Evolutionary conservation across 352 stramenopile genomes (phyloP).

Genomic region (Globisporangium barbulae): DNA sequence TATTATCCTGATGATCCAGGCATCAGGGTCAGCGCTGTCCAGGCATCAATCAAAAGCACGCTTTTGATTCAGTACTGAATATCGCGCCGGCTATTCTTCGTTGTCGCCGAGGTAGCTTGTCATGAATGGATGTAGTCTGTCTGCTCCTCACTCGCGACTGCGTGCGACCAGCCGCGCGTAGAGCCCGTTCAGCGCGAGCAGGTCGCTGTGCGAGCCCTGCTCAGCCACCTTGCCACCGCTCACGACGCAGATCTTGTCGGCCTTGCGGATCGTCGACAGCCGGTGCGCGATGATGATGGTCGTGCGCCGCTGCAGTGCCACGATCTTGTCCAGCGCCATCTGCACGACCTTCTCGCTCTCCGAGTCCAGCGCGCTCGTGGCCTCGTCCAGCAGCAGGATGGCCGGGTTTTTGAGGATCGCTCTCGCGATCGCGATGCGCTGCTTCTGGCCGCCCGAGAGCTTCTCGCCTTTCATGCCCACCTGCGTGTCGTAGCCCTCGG

Average conservation of each 20-base stretch:
- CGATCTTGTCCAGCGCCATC: constrained; percentile 20
- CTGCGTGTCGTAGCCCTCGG: constrained; percentile 85
- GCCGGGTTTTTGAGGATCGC: constrained; percentile 40
- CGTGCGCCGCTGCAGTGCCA: constrained; percentile 22
- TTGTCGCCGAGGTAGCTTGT: no score
- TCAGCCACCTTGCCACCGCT: constrained; percentile 15
- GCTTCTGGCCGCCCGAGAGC: constrained; percentile 93
- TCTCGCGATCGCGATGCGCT: constrained; percentile 87
- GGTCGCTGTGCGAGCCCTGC: constrained; percentile 16
- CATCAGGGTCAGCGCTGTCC: no score
- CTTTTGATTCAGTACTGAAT: no score
- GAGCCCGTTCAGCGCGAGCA: constrained; percentile 9
- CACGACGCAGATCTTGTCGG: constrained; percentile 22
- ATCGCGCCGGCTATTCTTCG: no score
- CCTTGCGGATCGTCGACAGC: constrained; percentile 22
- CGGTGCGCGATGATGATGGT: constrained; percentile 42
- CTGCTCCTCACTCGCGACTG: not conserved
- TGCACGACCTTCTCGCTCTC: constrained; percentile 31
- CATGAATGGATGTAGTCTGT: no score
- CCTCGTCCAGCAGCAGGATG: constrained; percentile 40
- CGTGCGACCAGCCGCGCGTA: constrained; percentile 13
- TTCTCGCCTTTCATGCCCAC: constrained; percentile 56
- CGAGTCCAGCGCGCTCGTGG: constrained; percentile 40
- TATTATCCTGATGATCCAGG: no score
- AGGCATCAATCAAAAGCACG: no score